Evolutionary conservation across 2,329 filamentous ascomycete genomes (phyloP).

Genomic region (Laburnicola sp.): DNA sequence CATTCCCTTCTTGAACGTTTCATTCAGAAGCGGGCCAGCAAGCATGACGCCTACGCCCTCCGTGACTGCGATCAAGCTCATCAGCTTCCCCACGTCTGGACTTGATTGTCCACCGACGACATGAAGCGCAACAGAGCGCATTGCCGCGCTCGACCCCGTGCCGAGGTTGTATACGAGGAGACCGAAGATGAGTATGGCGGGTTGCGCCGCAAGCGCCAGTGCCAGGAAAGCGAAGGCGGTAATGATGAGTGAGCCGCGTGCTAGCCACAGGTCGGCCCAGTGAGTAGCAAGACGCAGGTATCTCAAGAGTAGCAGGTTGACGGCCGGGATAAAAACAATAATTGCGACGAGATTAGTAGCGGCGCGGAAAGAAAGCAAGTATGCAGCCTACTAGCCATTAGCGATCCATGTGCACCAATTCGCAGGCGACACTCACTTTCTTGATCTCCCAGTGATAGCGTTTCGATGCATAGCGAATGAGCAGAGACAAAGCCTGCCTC

Average conservation of each 20-base stretch:
- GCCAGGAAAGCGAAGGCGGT: slow-evolving; percentile 51
- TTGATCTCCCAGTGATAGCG: slow-evolving; percentile 55
- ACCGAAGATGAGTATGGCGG: slow-evolving; percentile 49
- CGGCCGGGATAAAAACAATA: slow-evolving; percentile 50
- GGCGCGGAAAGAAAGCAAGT: slow-evolving; percentile 52
- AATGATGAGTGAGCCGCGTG: slow-evolving; percentile 50
- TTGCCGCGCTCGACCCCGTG: slow-evolving; percentile 53
- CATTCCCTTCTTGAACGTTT: slow-evolving; percentile 53
- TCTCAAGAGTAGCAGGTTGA: slow-evolving; percentile 45
- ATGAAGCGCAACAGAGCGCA: slow-evolving; percentile 53
- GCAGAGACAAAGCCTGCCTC: slow-evolving; percentile 51
- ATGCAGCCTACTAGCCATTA: slow-evolving; percentile 41
- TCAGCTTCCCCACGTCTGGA: slow-evolving; percentile 52
- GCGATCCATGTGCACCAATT: slow-evolving; percentile 19
- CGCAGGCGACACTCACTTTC: slow-evolving; percentile 15
- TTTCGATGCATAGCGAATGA: slow-evolving; percentile 58
- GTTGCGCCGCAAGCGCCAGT: slow-evolving; percentile 51
- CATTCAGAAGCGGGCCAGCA: slow-evolving; percentile 52
- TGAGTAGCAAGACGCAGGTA: slow-evolving; percentile 43
- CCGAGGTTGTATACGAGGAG: slow-evolving; percentile 54
- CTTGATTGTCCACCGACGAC: slow-evolving; percentile 51
- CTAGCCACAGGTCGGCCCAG: slow-evolving; percentile 52
- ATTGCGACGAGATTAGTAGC: slow-evolving; percentile 53
- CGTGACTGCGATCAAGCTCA: slow-evolving; percentile 54
- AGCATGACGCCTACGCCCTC: slow-evolving; percentile 53